Evolutionary conservation across 306 rosid species (phyloP).

Genomic region (Quercus suber): DNA sequence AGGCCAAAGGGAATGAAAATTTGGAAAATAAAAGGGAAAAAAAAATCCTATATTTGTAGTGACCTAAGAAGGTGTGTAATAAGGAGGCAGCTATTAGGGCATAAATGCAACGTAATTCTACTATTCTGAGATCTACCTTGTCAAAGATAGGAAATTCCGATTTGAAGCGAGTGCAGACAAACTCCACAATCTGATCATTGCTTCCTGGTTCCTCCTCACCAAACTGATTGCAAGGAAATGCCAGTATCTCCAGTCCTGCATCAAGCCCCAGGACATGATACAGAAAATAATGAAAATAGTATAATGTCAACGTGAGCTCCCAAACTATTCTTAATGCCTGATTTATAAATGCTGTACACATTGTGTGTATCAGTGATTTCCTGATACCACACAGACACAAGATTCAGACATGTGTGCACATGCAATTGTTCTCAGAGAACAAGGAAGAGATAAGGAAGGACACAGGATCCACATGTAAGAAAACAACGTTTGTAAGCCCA

Average conservation of each 20-base stretch:
- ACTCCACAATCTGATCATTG: conserved; percentile 71
- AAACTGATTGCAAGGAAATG: conserved; percentile 90
- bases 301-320: not conserved
- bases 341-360: not conserved
- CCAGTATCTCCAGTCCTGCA: conserved; percentile 78
- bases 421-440: not conserved
- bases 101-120: not conserved
- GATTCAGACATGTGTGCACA: not conserved
- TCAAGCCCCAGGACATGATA: not conserved
- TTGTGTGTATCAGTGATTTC: not conserved
- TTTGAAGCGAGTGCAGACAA: conserved; percentile 82
- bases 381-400: not conserved
- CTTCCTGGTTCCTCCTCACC: conserved; percentile 83
- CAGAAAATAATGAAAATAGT: not conserved
- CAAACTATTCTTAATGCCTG: not conserved
- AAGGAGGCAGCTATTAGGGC: not conserved
- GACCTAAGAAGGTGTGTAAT: not conserved
- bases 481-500: not conserved
- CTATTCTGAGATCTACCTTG: conserved; percentile 45
- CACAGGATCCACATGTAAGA: not conserved
- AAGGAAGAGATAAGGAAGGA: not conserved
- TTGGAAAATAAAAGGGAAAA: not conserved
- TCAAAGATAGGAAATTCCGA: conserved; percentile 82
- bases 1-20: not conserved
- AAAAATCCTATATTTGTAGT: not conserved